Conservation (phyloP, 2,329 filamentous ascomycete species). For the Colletotrichum camelliae region DNA sequence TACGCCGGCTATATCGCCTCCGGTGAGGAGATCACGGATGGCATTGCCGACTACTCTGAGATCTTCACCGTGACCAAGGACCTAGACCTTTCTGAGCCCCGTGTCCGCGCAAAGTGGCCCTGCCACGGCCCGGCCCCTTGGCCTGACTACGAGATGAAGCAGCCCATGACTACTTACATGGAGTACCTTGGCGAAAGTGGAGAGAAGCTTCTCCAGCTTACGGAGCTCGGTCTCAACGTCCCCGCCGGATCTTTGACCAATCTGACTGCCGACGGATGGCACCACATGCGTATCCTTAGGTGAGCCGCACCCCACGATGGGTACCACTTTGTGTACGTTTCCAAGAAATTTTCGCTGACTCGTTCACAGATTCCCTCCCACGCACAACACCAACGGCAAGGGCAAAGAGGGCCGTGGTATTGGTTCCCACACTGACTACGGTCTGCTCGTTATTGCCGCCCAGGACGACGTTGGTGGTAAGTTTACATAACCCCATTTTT, state of each 20-base stretch:
- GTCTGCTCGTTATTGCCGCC: conserved; percentile 54
- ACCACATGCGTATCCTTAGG: conserved; percentile 55
- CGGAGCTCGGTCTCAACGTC: conserved; percentile 49
- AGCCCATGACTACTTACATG: conserved; percentile 45
- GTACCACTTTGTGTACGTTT: neutral
- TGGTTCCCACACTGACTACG: conserved; percentile 58
- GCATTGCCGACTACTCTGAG: conserved; percentile 56
- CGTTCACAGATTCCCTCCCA: conserved; percentile 34
- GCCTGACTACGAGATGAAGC: conserved; percentile 47
- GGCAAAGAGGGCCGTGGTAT: conserved; percentile 55
- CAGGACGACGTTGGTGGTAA: conserved; percentile 55
- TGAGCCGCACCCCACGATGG: conserved; percentile 22
- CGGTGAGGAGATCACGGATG: conserved; percentile 53
- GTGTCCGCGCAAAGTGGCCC: conserved; percentile 49
- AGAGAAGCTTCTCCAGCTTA: conserved; percentile 50
- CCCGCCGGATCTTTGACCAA: conserved; percentile 43
- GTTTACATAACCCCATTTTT: neutral
- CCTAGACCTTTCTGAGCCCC: conserved; percentile 39
- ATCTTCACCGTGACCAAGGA: conserved; percentile 60
- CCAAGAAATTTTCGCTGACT: neutral
- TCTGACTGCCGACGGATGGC: conserved; percentile 54
- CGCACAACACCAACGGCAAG: conserved; percentile 48
- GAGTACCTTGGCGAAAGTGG: conserved; percentile 44
- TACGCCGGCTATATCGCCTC: conserved; percentile 56
- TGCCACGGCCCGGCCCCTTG: conserved; percentile 56